Base-by-base conservation (phyloP, 1,284 basidiomycete species). In the Termitomyces sp. region DNA sequence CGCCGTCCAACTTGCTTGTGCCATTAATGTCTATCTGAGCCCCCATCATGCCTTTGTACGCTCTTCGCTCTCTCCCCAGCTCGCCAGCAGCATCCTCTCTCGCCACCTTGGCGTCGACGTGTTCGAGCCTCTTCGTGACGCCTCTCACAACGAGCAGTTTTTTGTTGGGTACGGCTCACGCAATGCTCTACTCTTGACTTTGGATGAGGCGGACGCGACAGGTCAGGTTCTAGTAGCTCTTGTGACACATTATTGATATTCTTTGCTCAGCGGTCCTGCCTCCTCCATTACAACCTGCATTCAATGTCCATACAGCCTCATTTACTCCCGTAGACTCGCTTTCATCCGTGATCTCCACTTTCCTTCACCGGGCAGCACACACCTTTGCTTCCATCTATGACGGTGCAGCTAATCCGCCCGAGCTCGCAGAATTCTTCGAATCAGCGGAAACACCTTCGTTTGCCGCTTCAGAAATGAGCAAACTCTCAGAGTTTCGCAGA, bases 91-190 rank as follows among this genome's bases (percentile, higher is more conserved):
- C 31, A 76, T 74, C 6, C 71, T 90, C 34, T 78, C 86, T 18
- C 79, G 78, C 53, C 86, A 90, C 62, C 76, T 90, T 14, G 81
- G 83, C 19, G 75, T 91, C 3, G 88, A 89, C 57, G 68, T 69
- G 26, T 84, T 83, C 57, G 84, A 88, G 62, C 69, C 73, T 34
- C 61, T 81, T 24, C 66, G 62, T 50, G 76, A 76, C 55, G 54
- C 59, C 19, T 65, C 68, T 52, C 54, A 65, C 49, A 64, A 64
- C 30, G 72, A 78, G 54, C 72, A 76, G 49, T 54, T 71, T 2
- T 83, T 88, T 60, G 78, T 89, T 19, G 87, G 80, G 28, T 64
- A 77, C 50, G 84, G 82, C 0, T 48, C 66, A 37, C 71, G 64
- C 24, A 79, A 75, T 65, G 77, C 72, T 1, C 52, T 88, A 30